These are phyloP conservation scores for Pseudogymnoascus verrucosus DNA, from an alignment of 2,329 filamentous ascomycete species.

Conservation along the genomic window DNA sequence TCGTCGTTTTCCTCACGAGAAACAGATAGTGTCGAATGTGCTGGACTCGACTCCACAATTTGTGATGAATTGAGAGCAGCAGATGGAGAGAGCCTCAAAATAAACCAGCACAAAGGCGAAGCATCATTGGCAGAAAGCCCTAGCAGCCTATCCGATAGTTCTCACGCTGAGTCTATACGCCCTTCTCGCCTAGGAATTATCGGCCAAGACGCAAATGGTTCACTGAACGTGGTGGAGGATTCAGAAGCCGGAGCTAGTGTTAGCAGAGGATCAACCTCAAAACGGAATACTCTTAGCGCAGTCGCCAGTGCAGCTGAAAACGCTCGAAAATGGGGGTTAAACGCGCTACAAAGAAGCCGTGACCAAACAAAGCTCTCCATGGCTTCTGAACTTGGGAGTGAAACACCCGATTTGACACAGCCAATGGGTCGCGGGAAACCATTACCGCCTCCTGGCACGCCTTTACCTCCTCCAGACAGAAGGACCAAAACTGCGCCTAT, in stretches of 20 bases:
- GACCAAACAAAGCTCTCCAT: constrained; percentile 32
- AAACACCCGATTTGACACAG: constrained; percentile 33
- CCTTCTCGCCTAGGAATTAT: background rate
- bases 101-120: background rate
- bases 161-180: background rate
- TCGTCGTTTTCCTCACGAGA: constrained; percentile 44
- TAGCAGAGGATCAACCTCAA: constrained; percentile 36
- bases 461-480: constrained; percentile 62
- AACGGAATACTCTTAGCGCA: constrained; percentile 45
- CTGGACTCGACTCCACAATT: background rate
- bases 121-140: background rate
- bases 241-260: constrained; percentile 16
- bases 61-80: background rate
- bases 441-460: constrained; percentile 70
- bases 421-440: constrained; percentile 80
- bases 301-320: constrained; percentile 48
- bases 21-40: constrained; percentile 16
- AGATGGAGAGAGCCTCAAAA: background rate
- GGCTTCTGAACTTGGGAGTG: constrained; percentile 11
- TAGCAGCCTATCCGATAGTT: background rate
- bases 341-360: constrained; percentile 42
- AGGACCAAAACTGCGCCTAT: constrained; percentile 50
- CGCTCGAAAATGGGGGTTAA: constrained; percentile 52
- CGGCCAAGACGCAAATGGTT: background rate
- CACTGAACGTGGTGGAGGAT: background rate